Evolutionary conservation across 306 rosid genomes (phyloP).

Genomic region (Astragalus membranaceus): DNA sequence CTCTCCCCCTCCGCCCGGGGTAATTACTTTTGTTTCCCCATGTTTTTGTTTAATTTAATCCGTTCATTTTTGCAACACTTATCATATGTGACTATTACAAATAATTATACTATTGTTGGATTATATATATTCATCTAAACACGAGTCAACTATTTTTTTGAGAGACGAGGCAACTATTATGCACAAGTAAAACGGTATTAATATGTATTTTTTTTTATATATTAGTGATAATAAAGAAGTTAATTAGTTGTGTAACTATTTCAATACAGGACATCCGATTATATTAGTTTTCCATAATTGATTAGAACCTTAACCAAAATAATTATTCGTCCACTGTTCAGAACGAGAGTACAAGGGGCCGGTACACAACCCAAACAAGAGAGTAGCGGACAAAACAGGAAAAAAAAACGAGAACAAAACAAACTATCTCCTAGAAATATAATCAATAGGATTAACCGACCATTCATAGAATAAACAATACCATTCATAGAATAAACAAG

Average conservation of each 20-base stretch:
- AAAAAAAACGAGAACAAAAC: too few species aligned
- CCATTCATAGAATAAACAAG: too few species aligned
- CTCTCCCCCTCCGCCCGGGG: conserved; percentile 17
- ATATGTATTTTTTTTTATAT: not conserved
- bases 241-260: not conserved
- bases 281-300: not conserved
- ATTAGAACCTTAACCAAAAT: not conserved
- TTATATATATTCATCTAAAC: not conserved
- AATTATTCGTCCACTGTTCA: not conserved
- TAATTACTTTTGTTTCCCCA: conserved; percentile 9
- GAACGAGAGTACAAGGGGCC: too few species aligned
- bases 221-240: not conserved
- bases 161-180: too few species aligned
- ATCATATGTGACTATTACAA: not conserved
- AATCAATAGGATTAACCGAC: too few species aligned
- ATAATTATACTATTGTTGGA: not conserved
- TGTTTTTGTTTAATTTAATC: not conserved
- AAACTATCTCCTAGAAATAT: too few species aligned
- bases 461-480: too few species aligned
- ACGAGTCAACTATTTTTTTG: too few species aligned
- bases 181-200: not conserved
- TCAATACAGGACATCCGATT: not conserved
- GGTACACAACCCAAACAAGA: too few species aligned
- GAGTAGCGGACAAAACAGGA: too few species aligned
- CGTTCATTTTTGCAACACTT: not conserved